Conservation (phyloP, 2,329 filamentous ascomycete species). For the Penicillium digitatum region DNA sequence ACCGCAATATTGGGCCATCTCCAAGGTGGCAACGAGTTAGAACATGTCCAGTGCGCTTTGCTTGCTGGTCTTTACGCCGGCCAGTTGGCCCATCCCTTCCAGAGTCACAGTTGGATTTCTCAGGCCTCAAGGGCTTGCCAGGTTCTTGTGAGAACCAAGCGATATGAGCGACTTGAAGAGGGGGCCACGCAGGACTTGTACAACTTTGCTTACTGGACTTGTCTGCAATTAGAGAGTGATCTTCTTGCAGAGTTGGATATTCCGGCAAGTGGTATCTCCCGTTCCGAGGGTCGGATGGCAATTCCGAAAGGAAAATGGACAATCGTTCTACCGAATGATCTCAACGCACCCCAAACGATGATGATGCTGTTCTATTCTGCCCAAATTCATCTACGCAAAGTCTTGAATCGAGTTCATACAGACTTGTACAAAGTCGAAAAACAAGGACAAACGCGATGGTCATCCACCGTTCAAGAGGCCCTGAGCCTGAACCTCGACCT, state of each 20-base stretch:
- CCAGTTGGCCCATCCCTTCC: slow-evolving; percentile 78
- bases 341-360: slow-evolving; percentile 34
- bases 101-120: slow-evolving; percentile 71
- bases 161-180: slow-evolving; percentile 33
- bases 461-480: slow-evolving; percentile 38
- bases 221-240: slow-evolving; percentile 88
- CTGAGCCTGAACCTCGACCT: slow-evolving; percentile 49
- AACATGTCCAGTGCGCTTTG: slow-evolving; percentile 79
- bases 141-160: slow-evolving; percentile 64
- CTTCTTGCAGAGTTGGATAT: slow-evolving; percentile 80
- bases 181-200: slow-evolving; percentile 55
- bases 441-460: slow-evolving; percentile 36
- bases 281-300: slow-evolving; percentile 48
- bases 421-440: slow-evolving; percentile 50
- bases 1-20: slow-evolving; percentile 82
- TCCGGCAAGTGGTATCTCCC: slow-evolving; percentile 58
- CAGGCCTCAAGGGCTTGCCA: slow-evolving; percentile 60
- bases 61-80: slow-evolving; percentile 85
- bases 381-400: slow-evolving; percentile 58
- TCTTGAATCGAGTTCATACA: slow-evolving; percentile 54
- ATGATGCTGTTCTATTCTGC: slow-evolving; percentile 58
- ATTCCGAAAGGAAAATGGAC: slow-evolving; percentile 39
- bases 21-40: slow-evolving; percentile 71
- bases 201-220: slow-evolving; percentile 85
- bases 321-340: slow-evolving; percentile 32